Evolutionary conservation across 2,329 filamentous ascomycete species (phyloP).

Genomic region (Penicillium crustosum): DNA sequence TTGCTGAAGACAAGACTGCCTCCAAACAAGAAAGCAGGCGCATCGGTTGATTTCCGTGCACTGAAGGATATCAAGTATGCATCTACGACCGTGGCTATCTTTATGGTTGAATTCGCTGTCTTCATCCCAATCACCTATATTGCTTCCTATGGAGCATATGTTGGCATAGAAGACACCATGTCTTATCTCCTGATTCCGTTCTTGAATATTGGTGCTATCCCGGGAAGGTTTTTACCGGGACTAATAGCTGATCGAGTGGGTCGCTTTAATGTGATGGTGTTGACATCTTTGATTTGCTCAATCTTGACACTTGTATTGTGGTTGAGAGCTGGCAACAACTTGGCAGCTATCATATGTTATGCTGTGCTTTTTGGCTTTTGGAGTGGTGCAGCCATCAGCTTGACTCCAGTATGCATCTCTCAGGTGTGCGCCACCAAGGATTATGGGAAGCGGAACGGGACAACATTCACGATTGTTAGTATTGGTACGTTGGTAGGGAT

Average conservation of each 20-base stretch:
- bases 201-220: conserved; percentile 26
- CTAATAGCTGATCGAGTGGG: conserved; percentile 28
- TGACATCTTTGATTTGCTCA: conserved; percentile 22
- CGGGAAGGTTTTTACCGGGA: conserved; percentile 27
- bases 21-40: no score
- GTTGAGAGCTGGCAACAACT: conserved; percentile 13
- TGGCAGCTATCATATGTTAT: conserved; percentile 16
- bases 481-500: conserved; percentile 26
- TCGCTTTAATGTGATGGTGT: conserved; percentile 31
- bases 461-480: conserved; percentile 29
- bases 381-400: conserved; percentile 38
- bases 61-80: no score
- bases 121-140: conserved; percentile 31
- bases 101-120: conserved; percentile 28
- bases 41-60: no score
- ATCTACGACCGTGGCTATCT: neutral
- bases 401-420: conserved; percentile 47
- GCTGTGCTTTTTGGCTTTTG: conserved; percentile 37
- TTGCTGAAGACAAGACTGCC: no score
- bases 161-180: no score
- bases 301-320: conserved; percentile 22
- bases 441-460: conserved; percentile 44
- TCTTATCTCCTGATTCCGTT: conserved; percentile 28
- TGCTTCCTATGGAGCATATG: neutral
- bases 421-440: conserved; percentile 47